Conservation (phyloP, 169 alveolate species). For the Cryptosporidium viatorum region DNA sequence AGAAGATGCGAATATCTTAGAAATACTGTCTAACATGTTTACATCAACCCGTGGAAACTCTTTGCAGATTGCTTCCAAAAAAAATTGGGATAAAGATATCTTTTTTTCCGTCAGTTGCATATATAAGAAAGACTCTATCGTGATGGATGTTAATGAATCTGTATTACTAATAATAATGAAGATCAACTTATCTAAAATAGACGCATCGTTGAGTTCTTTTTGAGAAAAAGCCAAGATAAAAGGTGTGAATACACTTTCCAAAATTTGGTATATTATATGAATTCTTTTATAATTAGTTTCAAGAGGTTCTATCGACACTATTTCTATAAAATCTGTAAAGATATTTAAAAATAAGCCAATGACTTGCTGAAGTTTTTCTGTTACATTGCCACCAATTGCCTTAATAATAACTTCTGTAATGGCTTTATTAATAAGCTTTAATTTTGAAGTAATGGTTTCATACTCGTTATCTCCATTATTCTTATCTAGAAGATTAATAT, state of each 20-base stretch:
- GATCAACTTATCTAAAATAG: background rate
- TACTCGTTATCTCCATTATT: background rate
- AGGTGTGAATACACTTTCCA: slow-evolving; percentile 3
- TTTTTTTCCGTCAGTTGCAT: background rate
- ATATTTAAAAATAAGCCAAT: background rate
- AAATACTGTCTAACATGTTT: background rate
- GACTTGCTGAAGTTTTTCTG: background rate
- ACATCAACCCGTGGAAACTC: background rate
- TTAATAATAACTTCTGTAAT: background rate
- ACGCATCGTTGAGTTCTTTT: background rate
- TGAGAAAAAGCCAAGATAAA: background rate
- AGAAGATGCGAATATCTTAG: background rate
- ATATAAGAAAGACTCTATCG: background rate
- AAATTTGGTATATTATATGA: background rate
- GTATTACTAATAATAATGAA: background rate
- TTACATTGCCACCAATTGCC: background rate
- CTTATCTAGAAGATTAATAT: background rate
- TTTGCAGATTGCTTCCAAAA: background rate
- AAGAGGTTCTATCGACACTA: background rate
- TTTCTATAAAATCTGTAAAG: background rate
- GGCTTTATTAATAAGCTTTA: slow-evolving; percentile 14
- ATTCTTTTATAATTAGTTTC: background rate
- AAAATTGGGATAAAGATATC: background rate
- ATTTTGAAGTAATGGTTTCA: background rate
- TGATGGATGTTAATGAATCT: background rate